phyloP scores from a whole-genome alignment of 2,329 filamentous ascomycete genomes.

The Apiospora saccharicola region DNA sequence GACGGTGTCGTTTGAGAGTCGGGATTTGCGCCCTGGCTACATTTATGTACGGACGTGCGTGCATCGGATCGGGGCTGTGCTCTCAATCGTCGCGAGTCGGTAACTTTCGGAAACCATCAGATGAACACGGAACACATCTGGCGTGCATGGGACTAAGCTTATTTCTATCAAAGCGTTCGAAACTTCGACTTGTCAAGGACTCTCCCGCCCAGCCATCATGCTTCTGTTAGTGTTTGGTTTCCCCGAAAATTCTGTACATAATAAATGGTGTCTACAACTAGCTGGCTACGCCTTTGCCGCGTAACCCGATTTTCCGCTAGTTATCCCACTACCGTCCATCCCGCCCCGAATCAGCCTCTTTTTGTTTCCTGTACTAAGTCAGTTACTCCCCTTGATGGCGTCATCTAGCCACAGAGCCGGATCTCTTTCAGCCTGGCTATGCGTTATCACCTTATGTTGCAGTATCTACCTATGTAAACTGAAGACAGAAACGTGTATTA shows the following conservation, averaged over 20 bases:
- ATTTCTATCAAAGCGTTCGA: not conserved
- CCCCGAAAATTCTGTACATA: too few species aligned
- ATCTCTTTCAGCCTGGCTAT: not conserved
- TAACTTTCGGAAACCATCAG: not conserved
- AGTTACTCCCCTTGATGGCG: not conserved
- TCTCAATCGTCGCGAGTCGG: not conserved
- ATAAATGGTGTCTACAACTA: not conserved
- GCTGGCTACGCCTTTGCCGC: not conserved
- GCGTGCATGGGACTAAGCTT: not conserved
- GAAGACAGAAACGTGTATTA: not conserved
- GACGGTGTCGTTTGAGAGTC: not conserved
- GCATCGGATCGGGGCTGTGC: not conserved
- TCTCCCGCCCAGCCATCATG: too few species aligned
- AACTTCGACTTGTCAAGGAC: too few species aligned
- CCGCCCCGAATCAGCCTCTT: too few species aligned
- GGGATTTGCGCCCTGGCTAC: not conserved
- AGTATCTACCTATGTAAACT: too few species aligned
- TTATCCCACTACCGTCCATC: too few species aligned
- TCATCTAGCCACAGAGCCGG: not conserved
- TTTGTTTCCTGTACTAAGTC: not conserved
- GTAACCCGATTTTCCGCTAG: too few species aligned
- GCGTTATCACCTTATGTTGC: too few species aligned
- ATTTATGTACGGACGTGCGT: not conserved
- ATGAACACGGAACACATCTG: not conserved
- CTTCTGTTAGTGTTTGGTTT: too few species aligned